These are phyloP conservation scores for Sutorius australiensis DNA, from an alignment of 768 basidiomycete species.

Conservation along the genomic window DNA sequence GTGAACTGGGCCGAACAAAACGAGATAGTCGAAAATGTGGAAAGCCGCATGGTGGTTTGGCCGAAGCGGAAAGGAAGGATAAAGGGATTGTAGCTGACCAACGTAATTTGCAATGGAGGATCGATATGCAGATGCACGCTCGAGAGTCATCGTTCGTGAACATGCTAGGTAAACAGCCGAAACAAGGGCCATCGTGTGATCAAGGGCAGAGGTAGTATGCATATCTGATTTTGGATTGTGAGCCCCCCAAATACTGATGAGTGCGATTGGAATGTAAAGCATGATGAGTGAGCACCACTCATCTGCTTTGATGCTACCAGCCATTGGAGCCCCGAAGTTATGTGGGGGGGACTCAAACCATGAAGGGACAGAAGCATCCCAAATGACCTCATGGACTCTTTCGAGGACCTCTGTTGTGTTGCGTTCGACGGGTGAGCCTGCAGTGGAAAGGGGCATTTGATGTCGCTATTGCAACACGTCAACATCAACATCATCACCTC, in stretches of 20 bases:
- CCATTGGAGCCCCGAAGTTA: conserved; percentile 22
- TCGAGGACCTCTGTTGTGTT: background rate
- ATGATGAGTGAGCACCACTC: conserved; percentile 33
- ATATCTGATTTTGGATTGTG: background rate
- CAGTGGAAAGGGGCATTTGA: background rate
- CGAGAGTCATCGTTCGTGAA: conserved; percentile 4
- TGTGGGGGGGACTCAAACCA: conserved; percentile 13
- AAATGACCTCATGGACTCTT: no score
- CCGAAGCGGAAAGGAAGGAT: conserved; percentile 9
- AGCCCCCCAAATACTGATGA: conserved; percentile 35
- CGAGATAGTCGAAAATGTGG: conserved; percentile 32
- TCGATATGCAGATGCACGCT: conserved; percentile 9
- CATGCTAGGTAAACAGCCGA: conserved; percentile 23
- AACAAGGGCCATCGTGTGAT: conserved; percentile 32
- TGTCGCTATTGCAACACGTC: background rate
- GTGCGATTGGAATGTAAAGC: conserved; percentile 32
- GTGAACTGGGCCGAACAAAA: conserved; percentile 36
- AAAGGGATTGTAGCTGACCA: conserved; percentile 14
- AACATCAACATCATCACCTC: no score
- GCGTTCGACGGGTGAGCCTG: background rate
- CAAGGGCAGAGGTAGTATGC: conserved; percentile 6
- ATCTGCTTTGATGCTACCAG: conserved; percentile 36
- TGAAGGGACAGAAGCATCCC: background rate
- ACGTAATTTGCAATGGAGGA: conserved; percentile 17
- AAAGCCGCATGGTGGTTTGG: conserved; percentile 33